Conservation (phyloP, 2,329 filamentous ascomycete species). For the Penicillium polonicum region DNA sequence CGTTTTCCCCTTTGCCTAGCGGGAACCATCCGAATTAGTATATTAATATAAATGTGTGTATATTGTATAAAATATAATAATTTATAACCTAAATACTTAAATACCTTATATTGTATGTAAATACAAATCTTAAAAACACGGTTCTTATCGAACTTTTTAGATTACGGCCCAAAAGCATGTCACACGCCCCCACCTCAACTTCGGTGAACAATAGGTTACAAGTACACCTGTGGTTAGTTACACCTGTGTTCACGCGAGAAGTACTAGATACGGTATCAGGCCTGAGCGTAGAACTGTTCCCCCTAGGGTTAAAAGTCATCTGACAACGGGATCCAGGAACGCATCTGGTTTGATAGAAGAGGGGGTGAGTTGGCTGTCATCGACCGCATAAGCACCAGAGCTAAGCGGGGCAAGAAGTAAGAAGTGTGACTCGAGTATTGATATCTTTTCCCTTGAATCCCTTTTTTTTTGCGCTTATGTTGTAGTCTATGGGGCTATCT, state of each 20-base stretch:
- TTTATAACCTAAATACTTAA: neutral
- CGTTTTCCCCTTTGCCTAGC: neutral
- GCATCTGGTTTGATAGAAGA: conserved; percentile 21
- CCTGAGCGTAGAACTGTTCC: conserved; percentile 15
- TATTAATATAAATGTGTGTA: neutral
- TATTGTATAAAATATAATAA: neutral
- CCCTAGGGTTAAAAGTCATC: conserved; percentile 5
- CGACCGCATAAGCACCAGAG: conserved; percentile 4
- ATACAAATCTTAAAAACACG: neutral
- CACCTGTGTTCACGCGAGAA: neutral
- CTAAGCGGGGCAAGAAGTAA: neutral
- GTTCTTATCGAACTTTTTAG: neutral
- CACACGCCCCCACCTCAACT: conserved; percentile 4
- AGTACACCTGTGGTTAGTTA: neutral
- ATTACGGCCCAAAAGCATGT: conserved; percentile 6
- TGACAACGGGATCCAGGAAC: conserved; percentile 30
- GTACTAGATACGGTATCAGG: conserved; percentile 4
- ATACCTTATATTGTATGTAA: neutral
- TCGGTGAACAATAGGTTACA: neutral
- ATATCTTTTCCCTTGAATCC: neutral
- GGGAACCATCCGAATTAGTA: neutral
- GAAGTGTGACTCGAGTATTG: neutral
- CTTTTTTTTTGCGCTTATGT: neutral
- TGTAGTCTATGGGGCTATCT: neutral
- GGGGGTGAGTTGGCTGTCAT: conserved; percentile 4